Percentiles rank a stretch among this genome's conserved stretches.
Evolutionary conservation across 202 grass and related monocot genomes (phyloP).

Genomic region (Schoenoplectus tabernaemontani): DNA sequence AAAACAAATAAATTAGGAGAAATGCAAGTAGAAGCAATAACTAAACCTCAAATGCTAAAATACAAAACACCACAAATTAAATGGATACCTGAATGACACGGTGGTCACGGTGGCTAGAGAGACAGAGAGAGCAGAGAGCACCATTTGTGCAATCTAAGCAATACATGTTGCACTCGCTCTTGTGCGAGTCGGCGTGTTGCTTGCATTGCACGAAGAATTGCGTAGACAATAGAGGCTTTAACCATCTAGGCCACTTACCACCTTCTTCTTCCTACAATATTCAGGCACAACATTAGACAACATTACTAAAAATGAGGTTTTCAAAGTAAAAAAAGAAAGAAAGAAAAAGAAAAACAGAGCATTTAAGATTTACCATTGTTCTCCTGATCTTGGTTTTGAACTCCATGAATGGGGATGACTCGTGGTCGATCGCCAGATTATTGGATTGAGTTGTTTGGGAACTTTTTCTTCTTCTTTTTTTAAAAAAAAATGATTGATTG

Average conservation of each 20-base stretch:
- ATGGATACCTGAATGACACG: conserved; percentile 40
- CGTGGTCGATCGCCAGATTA: conserved; percentile 82
- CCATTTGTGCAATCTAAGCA: conserved; percentile 77
- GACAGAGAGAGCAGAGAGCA: conserved; percentile 84
- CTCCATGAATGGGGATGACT: conserved; percentile 71
- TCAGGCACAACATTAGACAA: no score
- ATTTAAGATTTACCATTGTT: conserved; percentile 43
- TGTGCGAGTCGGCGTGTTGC: conserved; percentile 60
- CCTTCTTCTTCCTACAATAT: conserved; percentile 30
- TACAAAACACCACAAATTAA: not conserved
- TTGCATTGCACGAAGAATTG: conserved; percentile 91
- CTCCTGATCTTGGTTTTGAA: conserved; percentile 76
- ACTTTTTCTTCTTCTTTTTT: not conserved
- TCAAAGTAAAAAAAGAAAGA: no score
- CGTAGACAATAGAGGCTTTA: conserved; percentile 58
- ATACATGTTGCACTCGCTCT: conserved; percentile 98
- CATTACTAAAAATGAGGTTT: not conserved
- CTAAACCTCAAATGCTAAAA: not conserved
- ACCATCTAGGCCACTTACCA: conserved; percentile 70
- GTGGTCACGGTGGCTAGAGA: conserved; percentile 43
- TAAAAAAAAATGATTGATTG: not conserved
- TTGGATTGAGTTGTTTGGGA: no score
- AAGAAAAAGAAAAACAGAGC: not conserved
- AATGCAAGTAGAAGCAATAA: not conserved
- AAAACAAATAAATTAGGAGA: not conserved